A percentile compares a stretch with the other conserved stretches of the same genome.
These are phyloP conservation scores for Amanita polypyramis DNA, from an alignment of 768 basidiomycete species.

Conservation along the genomic window DNA sequence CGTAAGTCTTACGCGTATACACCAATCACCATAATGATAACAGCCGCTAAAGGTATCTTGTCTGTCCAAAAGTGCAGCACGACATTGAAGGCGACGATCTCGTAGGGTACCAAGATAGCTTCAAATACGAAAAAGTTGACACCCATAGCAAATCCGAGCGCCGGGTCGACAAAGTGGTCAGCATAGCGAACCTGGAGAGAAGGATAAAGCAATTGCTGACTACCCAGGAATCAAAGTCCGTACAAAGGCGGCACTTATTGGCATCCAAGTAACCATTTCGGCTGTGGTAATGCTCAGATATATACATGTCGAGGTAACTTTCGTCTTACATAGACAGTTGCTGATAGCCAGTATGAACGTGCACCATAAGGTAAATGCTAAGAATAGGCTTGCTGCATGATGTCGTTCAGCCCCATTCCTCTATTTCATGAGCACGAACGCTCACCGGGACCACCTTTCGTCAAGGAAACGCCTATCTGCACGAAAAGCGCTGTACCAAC, in stretches of 20 bases:
- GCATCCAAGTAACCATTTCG: conserved; percentile 79
- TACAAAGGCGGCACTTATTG: conserved; percentile 69
- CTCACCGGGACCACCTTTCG: conserved; percentile 53
- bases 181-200: conserved; percentile 41
- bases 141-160: conserved; percentile 43
- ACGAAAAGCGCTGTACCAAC: conserved; percentile 69
- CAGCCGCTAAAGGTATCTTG: conserved; percentile 33
- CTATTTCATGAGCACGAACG: conserved; percentile 7
- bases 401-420: background rate
- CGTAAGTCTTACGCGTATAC: conserved; percentile 26
- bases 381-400: conserved; percentile 31
- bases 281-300: conserved; percentile 27
- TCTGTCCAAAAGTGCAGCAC: conserved; percentile 45
- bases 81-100: conserved; percentile 45
- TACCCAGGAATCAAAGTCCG: conserved; percentile 9
- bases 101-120: conserved; percentile 32
- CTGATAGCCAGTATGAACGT: conserved; percentile 39
- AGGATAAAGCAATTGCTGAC: background rate
- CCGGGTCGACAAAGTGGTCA: conserved; percentile 46
- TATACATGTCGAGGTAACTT: background rate
- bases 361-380: conserved; percentile 41
- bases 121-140: conserved; percentile 50
- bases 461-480: conserved; percentile 53
- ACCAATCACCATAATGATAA: conserved; percentile 33
- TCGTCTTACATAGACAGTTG: conserved; percentile 29